Evolutionary conservation across 2,329 filamentous ascomycete species (phyloP).

Genomic region (Aspergillus candidus): DNA sequence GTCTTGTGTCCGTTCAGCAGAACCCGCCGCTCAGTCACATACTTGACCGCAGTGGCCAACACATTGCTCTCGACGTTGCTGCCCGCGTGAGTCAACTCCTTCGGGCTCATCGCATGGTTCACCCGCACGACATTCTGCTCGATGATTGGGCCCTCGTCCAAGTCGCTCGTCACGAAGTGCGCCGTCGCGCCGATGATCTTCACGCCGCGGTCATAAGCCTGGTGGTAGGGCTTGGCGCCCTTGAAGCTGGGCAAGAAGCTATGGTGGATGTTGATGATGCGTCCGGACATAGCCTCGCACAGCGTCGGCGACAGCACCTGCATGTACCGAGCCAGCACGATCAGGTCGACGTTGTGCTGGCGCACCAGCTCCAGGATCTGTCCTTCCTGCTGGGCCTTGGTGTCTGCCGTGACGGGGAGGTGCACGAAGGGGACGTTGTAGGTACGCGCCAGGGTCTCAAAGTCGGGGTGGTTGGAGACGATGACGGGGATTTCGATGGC

Average conservation of each 20-base stretch:
- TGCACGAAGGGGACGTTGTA: slow-evolving; percentile 77
- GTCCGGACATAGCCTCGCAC: slow-evolving; percentile 72
- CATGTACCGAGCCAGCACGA: slow-evolving; percentile 82
- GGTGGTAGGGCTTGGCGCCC: slow-evolving; percentile 81
- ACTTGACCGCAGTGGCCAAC: slow-evolving; percentile 73
- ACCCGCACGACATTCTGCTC: slow-evolving; percentile 75
- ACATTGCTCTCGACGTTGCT: slow-evolving; percentile 82
- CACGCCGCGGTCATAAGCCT: slow-evolving; percentile 77
- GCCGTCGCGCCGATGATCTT: slow-evolving; percentile 85
- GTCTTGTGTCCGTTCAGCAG: slow-evolving; percentile 76
- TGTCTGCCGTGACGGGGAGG: slow-evolving; percentile 71
- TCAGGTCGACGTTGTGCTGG: slow-evolving; percentile 65
- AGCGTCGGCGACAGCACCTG: slow-evolving; percentile 71
- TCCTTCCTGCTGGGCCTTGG: slow-evolving; percentile 66
- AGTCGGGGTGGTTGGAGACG: slow-evolving; percentile 77
- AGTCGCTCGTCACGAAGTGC: slow-evolving; percentile 77
- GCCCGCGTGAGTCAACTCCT: slow-evolving; percentile 71
- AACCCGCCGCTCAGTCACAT: slow-evolving; percentile 71
- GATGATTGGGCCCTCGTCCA: slow-evolving; percentile 83
- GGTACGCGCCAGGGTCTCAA: slow-evolving; percentile 59
- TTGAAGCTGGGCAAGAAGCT: slow-evolving; percentile 83
- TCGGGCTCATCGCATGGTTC: slow-evolving; percentile 68
- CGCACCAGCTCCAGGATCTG: slow-evolving; percentile 65
- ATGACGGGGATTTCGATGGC: slow-evolving; percentile 70
- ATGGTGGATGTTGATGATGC: slow-evolving; percentile 91